Conservation (phyloP, 192 early-diverging fungal species). For the Mortierella alpina region DNA sequence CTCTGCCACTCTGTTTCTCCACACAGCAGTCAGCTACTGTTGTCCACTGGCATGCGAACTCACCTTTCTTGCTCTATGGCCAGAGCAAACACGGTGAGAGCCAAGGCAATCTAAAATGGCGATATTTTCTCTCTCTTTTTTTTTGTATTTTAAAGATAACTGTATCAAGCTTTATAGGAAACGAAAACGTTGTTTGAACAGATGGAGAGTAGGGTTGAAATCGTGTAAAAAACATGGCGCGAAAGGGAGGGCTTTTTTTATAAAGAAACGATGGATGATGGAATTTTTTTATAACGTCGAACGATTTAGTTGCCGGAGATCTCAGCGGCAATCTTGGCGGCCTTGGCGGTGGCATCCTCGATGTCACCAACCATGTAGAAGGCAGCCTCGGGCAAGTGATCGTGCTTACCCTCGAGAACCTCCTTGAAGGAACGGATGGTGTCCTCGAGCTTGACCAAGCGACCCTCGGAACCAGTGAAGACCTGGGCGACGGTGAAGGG, state of each 20-base stretch:
- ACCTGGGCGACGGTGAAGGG: conserved; percentile 97
- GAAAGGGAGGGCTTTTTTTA: conserved; percentile 8
- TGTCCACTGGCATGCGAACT: too few species aligned
- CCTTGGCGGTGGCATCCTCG: conserved; percentile 93
- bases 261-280: conserved; percentile 13
- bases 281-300: conserved; percentile 9
- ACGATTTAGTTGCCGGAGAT: conserved; percentile 51
- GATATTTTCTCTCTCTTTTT: not conserved
- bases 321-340: conserved; percentile 65
- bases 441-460: conserved; percentile 89
- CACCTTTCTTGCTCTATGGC: too few species aligned
- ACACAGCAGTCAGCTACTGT: too few species aligned
- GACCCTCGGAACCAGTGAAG: conserved; percentile 98
- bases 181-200: conserved; percentile 23
- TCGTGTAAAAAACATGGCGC: conserved; percentile 38
- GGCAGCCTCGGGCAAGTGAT: conserved; percentile 92
- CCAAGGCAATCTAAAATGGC: not conserved
- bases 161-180: conserved; percentile 33
- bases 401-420: conserved; percentile 97
- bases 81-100: too few species aligned
- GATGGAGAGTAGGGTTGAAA: conserved; percentile 32
- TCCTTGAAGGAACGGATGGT: conserved; percentile 98
- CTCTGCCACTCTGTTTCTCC: too few species aligned
- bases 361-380: conserved; percentile 99
- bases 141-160: conserved; percentile 18